Percentiles rank a stretch among this genome's conserved stretches.
phyloP scores from a whole-genome alignment of 495 filamentous ascomycete genomes.

The Penicillium bialowiezense region DNA sequence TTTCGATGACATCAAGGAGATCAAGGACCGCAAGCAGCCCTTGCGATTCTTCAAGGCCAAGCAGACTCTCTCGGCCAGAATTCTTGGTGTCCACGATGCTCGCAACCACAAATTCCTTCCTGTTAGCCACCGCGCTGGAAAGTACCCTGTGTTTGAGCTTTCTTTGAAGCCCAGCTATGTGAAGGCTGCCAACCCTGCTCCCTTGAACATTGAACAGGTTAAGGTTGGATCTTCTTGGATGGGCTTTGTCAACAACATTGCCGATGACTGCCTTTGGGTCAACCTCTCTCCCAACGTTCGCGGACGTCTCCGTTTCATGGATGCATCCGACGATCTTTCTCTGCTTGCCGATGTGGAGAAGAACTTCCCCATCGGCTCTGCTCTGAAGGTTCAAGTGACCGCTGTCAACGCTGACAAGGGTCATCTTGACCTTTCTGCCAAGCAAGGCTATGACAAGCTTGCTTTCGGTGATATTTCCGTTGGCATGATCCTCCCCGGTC shows the following conservation, averaged over 20 bases:
- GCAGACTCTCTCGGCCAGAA: constrained; percentile 66
- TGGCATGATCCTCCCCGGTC: constrained; percentile 77
- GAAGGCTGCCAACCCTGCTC: constrained; percentile 48
- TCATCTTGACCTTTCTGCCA: constrained; percentile 79
- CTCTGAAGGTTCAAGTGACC: constrained; percentile 73
- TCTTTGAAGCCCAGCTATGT: constrained; percentile 76
- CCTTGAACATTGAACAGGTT: constrained; percentile 72
- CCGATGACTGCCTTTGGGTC: constrained; percentile 76
- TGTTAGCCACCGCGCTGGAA: constrained; percentile 77
- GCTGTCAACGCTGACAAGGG: constrained; percentile 69
- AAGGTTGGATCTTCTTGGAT: constrained; percentile 65
- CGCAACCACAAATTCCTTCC: constrained; percentile 88
- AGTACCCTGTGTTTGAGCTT: constrained; percentile 79
- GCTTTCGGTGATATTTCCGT: constrained; percentile 65
- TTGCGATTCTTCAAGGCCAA: constrained; percentile 68
- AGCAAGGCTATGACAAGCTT: constrained; percentile 52
- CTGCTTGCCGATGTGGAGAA: constrained; percentile 69
- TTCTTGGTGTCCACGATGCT: constrained; percentile 86
- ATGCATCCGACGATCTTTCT: constrained; percentile 82
- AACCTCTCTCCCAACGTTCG: constrained; percentile 88
- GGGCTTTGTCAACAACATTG: constrained; percentile 86
- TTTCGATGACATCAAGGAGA: constrained; percentile 83
- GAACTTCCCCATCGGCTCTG: constrained; percentile 85
- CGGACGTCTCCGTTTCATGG: constrained; percentile 73
- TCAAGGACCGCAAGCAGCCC: constrained; percentile 76